Conservation (phyloP, 139 green algal species). For the Chlorella sp. region DNA sequence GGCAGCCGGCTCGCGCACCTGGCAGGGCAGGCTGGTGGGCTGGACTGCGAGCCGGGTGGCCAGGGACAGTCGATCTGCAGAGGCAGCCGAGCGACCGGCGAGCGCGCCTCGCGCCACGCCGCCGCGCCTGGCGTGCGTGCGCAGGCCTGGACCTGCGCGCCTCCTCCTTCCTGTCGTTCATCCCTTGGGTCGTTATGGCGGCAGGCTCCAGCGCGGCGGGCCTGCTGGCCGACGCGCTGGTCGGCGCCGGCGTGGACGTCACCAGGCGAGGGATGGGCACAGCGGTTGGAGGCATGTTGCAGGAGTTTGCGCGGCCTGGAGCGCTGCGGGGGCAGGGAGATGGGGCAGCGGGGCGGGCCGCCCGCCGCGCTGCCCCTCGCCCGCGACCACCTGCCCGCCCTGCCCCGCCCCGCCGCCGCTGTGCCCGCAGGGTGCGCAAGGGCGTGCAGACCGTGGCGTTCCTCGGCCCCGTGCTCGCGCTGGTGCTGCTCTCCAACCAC, state of each 20-base stretch:
- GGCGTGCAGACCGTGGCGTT: conserved; percentile 78
- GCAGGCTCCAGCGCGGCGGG: conserved; percentile 62
- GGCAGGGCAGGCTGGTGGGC: no score
- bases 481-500: conserved; percentile 61
- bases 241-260: conserved; percentile 45
- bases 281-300: no score
- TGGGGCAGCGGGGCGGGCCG: not conserved
- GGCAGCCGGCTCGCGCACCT: not conserved
- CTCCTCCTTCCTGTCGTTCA: conserved; percentile 74
- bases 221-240: conserved; percentile 73
- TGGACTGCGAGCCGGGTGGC: no score
- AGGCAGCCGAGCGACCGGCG: no score
- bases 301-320: no score
- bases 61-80: no score
- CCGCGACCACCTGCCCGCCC: not conserved
- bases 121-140: no score
- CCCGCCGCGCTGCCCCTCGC: not conserved
- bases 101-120: no score
- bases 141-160: conserved; percentile 72
- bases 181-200: conserved; percentile 90
- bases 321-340: no score
- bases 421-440: conserved; percentile 66
- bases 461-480: conserved; percentile 71
- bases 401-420: not conserved
- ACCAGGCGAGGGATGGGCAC: no score